Evolutionary conservation across 228 moss, liverwort and hornwort species (phyloP), one percentile per base, ranked within the genome.

Genomic region (Sphagnum fallax): DNA sequence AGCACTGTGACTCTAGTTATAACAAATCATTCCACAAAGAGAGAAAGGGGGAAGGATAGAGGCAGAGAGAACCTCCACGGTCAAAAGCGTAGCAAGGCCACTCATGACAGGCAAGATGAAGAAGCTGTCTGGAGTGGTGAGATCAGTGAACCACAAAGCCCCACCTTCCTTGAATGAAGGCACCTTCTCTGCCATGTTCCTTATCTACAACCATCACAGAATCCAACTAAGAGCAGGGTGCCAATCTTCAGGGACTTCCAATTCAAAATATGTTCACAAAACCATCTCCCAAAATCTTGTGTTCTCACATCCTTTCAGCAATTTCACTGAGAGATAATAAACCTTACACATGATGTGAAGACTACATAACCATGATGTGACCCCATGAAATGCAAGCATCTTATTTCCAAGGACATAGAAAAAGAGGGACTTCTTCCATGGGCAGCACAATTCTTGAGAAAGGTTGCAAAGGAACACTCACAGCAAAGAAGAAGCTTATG

Each of bases 401-500:
- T 32, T 32, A 32, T 32, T 32, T 32, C 32, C 32, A 32, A 32
- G 32, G 32, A 32, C 32, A 32, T 32, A 32, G 32, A 32, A 32
- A 32, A 32, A 32, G 32, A 32, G 32, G 32, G 32, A 32, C 32
- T 32, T 32, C 32, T 32, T 32, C 32, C 32, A 32, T 32, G 32
- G 32, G 32, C 32, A 32, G 2, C 32, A 32, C 32, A 32, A 32
- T 32, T 32, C 32, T 32, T 2, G 32, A 32, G 32, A 32, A 32
- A 32, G 32, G 32, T 32, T 32, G 32, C 55, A 55, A 8, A 55
- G 55, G 12, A 55, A 55, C 52, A 72, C 91, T 80, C 76, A 97
- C 97, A 72, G 91, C 98, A 75, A 98, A 98, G 73, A 98, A 98
- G 75, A 98, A 98, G 80, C 98, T 94, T 85, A 98, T 98, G 67